Conservation (phyloP, 495 filamentous ascomycete genomes). For the Lichina pygmaea region DNA sequence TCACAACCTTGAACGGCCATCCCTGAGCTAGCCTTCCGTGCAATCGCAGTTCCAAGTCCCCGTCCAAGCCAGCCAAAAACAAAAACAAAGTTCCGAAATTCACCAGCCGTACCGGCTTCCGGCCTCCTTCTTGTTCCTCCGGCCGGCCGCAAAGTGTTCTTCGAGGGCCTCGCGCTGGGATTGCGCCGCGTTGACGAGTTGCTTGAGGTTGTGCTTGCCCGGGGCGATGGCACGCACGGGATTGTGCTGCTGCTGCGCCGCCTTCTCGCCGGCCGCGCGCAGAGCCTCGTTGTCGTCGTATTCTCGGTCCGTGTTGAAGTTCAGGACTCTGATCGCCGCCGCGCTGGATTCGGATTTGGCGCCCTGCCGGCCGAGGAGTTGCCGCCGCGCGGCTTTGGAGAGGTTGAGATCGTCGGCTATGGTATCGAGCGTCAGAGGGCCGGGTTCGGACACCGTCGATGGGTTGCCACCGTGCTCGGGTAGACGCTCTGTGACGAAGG, state of each 20-base stretch:
- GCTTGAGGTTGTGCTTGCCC: conserved; percentile 66
- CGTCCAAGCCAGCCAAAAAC: too few species aligned
- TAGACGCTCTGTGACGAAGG: neutral
- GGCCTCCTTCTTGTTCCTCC: conserved; percentile 49
- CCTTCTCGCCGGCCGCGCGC: conserved; percentile 34
- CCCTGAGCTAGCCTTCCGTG: too few species aligned
- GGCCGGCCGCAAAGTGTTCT: conserved; percentile 59
- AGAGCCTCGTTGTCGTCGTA: conserved; percentile 60
- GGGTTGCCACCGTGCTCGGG: neutral
- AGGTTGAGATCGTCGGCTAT: conserved; percentile 54
- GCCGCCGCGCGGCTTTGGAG: conserved; percentile 41
- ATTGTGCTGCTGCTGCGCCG: conserved; percentile 28
- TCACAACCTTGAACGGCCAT: too few species aligned
- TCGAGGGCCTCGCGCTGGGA: conserved; percentile 63
- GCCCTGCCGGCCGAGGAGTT: conserved; percentile 48
- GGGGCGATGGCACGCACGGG: conserved; percentile 64
- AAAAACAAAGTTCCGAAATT: too few species aligned
- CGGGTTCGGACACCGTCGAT: neutral
- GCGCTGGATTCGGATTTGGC: conserved; percentile 8
- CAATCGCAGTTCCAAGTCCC: too few species aligned
- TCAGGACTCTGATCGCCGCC: conserved; percentile 24
- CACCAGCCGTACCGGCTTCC: conserved; percentile 66
- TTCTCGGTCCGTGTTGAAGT: conserved; percentile 67
- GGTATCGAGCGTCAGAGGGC: conserved; percentile 23
- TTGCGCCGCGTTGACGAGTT: conserved; percentile 57